A percentile compares a stretch with the other conserved stretches of the same genome.
Evolutionary conservation across 1,284 basidiomycete genomes (phyloP).

Genomic region (Nidula niveotomentosa): DNA sequence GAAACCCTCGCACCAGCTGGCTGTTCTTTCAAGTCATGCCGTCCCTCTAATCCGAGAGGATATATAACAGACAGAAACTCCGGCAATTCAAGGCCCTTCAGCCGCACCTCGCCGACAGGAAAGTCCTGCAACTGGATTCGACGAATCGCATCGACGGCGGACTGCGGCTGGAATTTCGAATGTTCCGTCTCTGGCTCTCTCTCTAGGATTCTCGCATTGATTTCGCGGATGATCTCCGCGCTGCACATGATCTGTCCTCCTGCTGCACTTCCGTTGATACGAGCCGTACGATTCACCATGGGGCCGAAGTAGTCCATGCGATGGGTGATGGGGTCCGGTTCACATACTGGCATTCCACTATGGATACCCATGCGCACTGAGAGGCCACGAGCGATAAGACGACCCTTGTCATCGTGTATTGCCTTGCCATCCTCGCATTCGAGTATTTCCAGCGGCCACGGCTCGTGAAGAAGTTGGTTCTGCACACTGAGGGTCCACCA

Average conservation of each 20-base stretch:
- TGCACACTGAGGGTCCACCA: constrained; percentile 95
- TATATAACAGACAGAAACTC: constrained; percentile 88
- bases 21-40: constrained; percentile 64
- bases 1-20: constrained; percentile 42
- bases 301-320: constrained; percentile 99
- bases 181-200: constrained; percentile 56
- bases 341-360: constrained; percentile 90
- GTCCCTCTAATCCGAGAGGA: constrained; percentile 74
- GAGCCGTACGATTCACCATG: constrained; percentile 90
- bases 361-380: constrained; percentile 99
- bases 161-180: constrained; percentile 50
- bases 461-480: constrained; percentile 78
- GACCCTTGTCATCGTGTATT: constrained; percentile 69
- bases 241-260: constrained; percentile 97
- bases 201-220: constrained; percentile 63
- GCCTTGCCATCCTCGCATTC: constrained; percentile 92
- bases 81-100: constrained; percentile 93
- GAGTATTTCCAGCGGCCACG: constrained; percentile 95
- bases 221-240: constrained; percentile 86
- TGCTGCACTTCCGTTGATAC: constrained; percentile 83
- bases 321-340: constrained; percentile 90
- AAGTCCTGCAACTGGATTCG: constrained; percentile 76
- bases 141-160: constrained; percentile 72
- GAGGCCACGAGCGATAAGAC: constrained; percentile 83
- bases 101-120: constrained; percentile 85